Base-by-base conservation (phyloP, 1,284 basidiomycete species). In the Pseudozyma thailandica region DNA sequence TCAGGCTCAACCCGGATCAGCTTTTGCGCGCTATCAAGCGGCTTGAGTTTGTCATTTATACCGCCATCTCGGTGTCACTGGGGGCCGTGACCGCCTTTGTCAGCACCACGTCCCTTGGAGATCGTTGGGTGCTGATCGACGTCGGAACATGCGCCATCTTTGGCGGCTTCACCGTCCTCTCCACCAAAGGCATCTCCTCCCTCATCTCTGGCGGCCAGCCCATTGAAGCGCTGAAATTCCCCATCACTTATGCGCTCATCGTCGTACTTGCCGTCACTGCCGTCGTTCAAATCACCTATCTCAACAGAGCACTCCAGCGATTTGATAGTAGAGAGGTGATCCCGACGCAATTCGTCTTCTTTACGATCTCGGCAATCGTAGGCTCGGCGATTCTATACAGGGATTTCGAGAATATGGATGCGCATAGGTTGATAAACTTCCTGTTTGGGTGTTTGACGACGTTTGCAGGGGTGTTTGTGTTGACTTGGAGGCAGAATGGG, bases 361-460 rank as follows among this genome's bases (percentile, higher is more conserved):
- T 87, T 75, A 85, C 86, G 0, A 74, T 86, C 31, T 91, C 90
- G 38, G 93, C 93, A 4, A 95, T 98, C 72, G 85, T 93, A 43
- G 94, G 94, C 23, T 94, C 92, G 4, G 92, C 93, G 0, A 91
- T 98, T 20, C 87, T 98, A 3, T 98, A 95, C 81, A 90, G 92
- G 30, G 95, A 98, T 83, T 97, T 98, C 84, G 87, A 89, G 39
- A 66, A 77, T 27, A 69, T 74, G 54, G 72, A 72, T 31, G 60
- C 74, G 81, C 90, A 94, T 79, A 88, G 91, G 76, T 87, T 94
- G 69, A 86, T 94, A 55, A 92, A 90, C n/a, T 94, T 93, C 83
- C 74, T 92, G 26, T 92, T 92, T 80, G 91, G 91, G 41, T 92
- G 91, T 81, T 87, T 87, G 6, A 89, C 91, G 18, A 94, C 91